phyloP scores from a whole-genome alignment of 441 rosid species.

The Populus hybrid region DNA sequence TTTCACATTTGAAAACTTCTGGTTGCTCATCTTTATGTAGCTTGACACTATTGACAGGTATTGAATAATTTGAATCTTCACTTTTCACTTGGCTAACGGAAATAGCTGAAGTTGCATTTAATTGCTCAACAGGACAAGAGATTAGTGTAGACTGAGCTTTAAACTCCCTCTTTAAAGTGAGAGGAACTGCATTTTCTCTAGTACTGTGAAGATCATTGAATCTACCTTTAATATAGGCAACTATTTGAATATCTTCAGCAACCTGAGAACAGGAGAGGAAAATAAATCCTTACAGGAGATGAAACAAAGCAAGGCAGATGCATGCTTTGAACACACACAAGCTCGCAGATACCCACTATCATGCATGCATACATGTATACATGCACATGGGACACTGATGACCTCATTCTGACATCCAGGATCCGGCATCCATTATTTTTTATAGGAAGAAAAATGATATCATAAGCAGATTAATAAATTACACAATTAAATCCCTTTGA shows the following conservation, averaged over 20 bases:
- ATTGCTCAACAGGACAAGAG: slow-evolving; percentile 22
- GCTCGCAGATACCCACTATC: background rate
- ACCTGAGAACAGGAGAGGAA: slow-evolving; percentile 34
- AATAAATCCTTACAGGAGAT: slow-evolving; percentile 4
- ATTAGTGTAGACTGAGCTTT: slow-evolving; percentile 14
- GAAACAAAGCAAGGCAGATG: background rate
- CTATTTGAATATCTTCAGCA: slow-evolving; percentile 40
- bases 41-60: slow-evolving; percentile 19
- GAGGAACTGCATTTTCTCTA: slow-evolving; percentile 12
- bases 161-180: slow-evolving; percentile 22
- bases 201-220: slow-evolving; percentile 21
- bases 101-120: slow-evolving; percentile 27
- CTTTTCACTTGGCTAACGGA: slow-evolving; percentile 16
- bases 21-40: slow-evolving; percentile 15
- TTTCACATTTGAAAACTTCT: slow-evolving; percentile 23
- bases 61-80: slow-evolving; percentile 18
- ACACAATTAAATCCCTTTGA: background rate
- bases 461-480: too few species aligned
- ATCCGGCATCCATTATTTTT: background rate
- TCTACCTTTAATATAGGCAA: slow-evolving; percentile 33
- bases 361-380: background rate
- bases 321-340: background rate
- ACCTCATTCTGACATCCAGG: background rate
- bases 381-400: background rate
- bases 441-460: background rate